A percentile compares a stretch with the other conserved stretches of the same genome.
Conservation (phyloP, 495 filamentous ascomycete genomes). For the Podospora comata region DNA sequence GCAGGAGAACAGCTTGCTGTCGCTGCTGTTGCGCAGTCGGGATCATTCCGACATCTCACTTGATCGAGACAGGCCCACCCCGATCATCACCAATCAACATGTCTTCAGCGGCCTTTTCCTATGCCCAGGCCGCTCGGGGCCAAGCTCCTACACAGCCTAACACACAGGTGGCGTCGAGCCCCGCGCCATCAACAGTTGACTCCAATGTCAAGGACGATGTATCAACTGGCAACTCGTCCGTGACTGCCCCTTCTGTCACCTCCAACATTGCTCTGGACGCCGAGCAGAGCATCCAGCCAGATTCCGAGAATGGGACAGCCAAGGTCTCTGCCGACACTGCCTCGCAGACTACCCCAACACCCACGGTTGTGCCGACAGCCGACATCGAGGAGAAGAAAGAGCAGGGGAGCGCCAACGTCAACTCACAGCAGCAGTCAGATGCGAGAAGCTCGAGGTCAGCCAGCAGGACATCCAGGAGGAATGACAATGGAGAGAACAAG, state of each 20-base stretch:
- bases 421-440: conserved; percentile 19
- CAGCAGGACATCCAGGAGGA: conserved; percentile 38
- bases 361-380: not conserved
- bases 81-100: conserved; percentile 20
- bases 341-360: not conserved
- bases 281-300: conserved; percentile 30
- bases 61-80: not conserved
- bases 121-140: conserved; percentile 91
- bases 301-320: conserved; percentile 17
- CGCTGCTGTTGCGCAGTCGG: conserved; percentile 1
- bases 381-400: not conserved
- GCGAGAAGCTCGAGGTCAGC: conserved; percentile 32
- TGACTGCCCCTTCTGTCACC: conserved; percentile 52
- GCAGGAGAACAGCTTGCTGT: conserved; percentile 1
- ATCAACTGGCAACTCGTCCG: conserved; percentile 41
- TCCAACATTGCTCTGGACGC: conserved; percentile 54
- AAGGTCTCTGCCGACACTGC: conserved; percentile 10
- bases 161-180: conserved; percentile 59
- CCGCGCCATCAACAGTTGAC: conserved; percentile 62
- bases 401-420: conserved; percentile 21
- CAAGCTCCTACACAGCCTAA: conserved; percentile 57
- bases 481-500: conserved; percentile 40
- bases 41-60: not conserved
- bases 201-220: conserved; percentile 63
- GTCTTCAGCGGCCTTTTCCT: conserved; percentile 66